Base-by-base conservation (phyloP, 2,329 filamentous ascomycete species). In the Tolypocladium capitatum region DNA sequence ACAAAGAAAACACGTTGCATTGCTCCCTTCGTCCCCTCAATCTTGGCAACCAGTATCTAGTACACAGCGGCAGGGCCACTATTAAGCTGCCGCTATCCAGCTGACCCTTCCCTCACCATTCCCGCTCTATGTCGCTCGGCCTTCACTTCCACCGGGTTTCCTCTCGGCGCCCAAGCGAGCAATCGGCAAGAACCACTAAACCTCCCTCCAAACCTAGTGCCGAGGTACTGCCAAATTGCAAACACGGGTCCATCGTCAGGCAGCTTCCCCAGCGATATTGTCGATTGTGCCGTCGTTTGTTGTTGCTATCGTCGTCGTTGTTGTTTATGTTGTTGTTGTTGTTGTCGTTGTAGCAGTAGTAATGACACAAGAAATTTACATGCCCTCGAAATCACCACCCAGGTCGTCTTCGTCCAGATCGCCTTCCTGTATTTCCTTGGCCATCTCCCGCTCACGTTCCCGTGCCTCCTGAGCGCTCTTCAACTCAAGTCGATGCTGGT, bases 391-490 rank as follows among this genome's bases (percentile, higher is more conserved):
- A 61, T 96, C 91, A 49, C 89, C 91, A 47, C 87, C 89, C 43
- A 94, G 83, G 70, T 97, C 92, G 61, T 96, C 92, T 59, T 96
- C 92, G 59, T 97, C 92, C 67, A 95, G 77, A 62, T 98, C 92
- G 20, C 91, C 92, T 56, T 97, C 92, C 68, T 95, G 88, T 62
- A 98, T 97, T 74, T 98, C 92, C 76, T 97, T 97, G 53, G 90
- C 92, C 75, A 98, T 81, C 69, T 98, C 92, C 18, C 92, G 80
- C 73, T 98, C 92, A 20, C 92, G 79, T 67, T 98, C 92, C 45
- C 92, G 80, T n/a, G 92, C 92, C 69, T 98, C 94, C 67, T 97
- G 91, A 0, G 92, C 92, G 60, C 94, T 97, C 78, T 96, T 97
- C 48, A 98, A 77, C 69, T 98, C 92, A 48, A 97, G 75, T 18